These are phyloP conservation scores for Chaetomiaceae sp. DNA, from an alignment of 2,329 filamentous ascomycete genomes.

Conservation along the genomic window DNA sequence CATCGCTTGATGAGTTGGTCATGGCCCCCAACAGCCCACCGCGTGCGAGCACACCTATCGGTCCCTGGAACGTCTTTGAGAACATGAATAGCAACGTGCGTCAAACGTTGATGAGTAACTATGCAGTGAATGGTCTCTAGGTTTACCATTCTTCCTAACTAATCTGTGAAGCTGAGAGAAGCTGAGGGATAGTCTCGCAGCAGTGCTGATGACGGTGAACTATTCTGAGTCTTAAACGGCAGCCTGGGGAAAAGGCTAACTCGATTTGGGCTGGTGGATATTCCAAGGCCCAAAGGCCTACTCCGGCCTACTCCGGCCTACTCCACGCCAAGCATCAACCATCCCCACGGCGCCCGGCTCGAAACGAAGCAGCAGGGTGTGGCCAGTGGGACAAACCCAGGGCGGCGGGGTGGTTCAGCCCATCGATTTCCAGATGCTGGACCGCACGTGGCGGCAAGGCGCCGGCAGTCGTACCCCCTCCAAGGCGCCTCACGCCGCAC, in stretches of 20 bases:
- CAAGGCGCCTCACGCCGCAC: no score
- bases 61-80: background rate
- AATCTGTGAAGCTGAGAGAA: background rate
- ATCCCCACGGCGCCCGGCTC: background rate
- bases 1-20: background rate
- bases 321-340: background rate
- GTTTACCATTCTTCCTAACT: background rate
- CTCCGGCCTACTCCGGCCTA: no score
- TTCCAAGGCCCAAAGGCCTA: background rate
- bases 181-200: background rate
- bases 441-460: conserved; percentile 15
- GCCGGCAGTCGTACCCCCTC: conserved; percentile 2
- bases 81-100: background rate
- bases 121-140: background rate
- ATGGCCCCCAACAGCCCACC: conserved; percentile 1
- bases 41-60: no score
- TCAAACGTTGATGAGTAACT: conserved; percentile 6
- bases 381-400: background rate
- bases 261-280: background rate
- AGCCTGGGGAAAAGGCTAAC: background rate
- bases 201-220: background rate
- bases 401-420: background rate
- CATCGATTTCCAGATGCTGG: conserved; percentile 10
- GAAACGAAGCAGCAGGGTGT: background rate
- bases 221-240: background rate